Evolutionary conservation across 192 early-diverging fungal species (phyloP).

Genomic region (Linnemannia schmuckeri): DNA sequence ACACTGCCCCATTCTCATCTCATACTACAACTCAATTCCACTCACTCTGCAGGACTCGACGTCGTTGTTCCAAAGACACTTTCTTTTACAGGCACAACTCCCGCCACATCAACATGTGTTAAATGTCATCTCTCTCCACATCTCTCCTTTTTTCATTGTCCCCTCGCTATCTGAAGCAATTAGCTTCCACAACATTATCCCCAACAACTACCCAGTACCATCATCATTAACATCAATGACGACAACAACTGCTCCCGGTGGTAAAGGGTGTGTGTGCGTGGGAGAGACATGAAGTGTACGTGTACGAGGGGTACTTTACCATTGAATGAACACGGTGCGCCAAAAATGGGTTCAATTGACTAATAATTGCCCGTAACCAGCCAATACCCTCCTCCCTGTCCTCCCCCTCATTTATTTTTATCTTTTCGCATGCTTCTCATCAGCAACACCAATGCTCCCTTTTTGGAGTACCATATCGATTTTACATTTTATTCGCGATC

Average conservation of each 20-base stretch:
- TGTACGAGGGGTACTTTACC: background rate
- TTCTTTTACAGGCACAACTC: no score
- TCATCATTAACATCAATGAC: no score
- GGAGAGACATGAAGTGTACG: background rate
- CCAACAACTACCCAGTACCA: background rate
- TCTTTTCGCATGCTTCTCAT: background rate
- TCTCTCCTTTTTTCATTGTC: background rate
- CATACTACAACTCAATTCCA: background rate
- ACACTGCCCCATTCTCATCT: background rate
- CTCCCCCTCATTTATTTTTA: background rate
- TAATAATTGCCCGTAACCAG: background rate
- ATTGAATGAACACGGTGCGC: background rate
- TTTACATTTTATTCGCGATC: background rate
- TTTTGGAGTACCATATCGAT: background rate
- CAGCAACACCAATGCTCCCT: background rate
- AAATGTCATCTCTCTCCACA: background rate
- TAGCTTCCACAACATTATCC: no score
- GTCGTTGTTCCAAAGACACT: no score
- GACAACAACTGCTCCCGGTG: no score
- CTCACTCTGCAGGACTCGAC: background rate
- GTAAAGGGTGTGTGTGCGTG: background rate
- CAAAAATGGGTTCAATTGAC: background rate
- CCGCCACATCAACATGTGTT: no score
- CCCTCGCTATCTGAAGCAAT: background rate
- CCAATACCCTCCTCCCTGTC: background rate